phyloP scores from a whole-genome alignment of 768 basidiomycete species.

The Austroboletus festivus region DNA sequence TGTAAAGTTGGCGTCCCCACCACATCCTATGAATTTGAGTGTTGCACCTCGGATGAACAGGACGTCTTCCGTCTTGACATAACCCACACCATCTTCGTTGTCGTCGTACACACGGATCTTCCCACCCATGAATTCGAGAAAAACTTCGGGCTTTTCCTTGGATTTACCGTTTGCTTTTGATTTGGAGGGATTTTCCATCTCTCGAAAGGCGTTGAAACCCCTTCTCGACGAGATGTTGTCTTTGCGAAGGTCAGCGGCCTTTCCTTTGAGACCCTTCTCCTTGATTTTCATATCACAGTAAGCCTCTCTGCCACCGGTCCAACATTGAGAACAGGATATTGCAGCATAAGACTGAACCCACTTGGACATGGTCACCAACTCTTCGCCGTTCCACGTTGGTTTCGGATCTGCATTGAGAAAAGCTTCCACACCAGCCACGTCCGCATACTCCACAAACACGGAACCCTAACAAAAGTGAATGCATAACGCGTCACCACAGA shows the following conservation, averaged over 20 bases:
- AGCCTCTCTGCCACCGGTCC: slow-evolving; percentile 50
- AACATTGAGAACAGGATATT: neutral
- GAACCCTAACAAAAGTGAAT: slow-evolving; percentile 61
- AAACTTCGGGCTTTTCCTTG: slow-evolving; percentile 55
- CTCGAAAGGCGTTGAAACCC: slow-evolving; percentile 80
- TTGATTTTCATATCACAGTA: slow-evolving; percentile 97
- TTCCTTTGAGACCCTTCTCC: slow-evolving; percentile 85
- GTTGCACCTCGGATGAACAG: slow-evolving; percentile 44
- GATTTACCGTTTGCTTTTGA: slow-evolving; percentile 32
- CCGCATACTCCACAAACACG: slow-evolving; percentile 87
- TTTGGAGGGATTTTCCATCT: slow-evolving; percentile 47
- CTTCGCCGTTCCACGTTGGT: slow-evolving; percentile 72
- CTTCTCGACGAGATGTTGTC: slow-evolving; percentile 48
- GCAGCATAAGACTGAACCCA: slow-evolving; percentile 32
- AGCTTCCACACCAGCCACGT: slow-evolving; percentile 60
- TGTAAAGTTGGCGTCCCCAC: slow-evolving; percentile 58
- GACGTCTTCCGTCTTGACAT: slow-evolving; percentile 42
- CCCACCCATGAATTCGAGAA: slow-evolving; percentile 71
- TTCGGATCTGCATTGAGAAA: slow-evolving; percentile 83
- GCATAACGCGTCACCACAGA: neutral
- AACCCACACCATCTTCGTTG: slow-evolving; percentile 48
- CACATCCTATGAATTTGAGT: slow-evolving; percentile 49
- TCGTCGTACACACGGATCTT: slow-evolving; percentile 57
- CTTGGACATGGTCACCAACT: slow-evolving; percentile 88
- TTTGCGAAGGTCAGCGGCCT: slow-evolving; percentile 57